Evolutionary conservation across 225 moss, liverwort and hornwort species (phyloP), one percentile per base, ranked within the genome.

Genomic region (Physcomitrium patens): DNA sequence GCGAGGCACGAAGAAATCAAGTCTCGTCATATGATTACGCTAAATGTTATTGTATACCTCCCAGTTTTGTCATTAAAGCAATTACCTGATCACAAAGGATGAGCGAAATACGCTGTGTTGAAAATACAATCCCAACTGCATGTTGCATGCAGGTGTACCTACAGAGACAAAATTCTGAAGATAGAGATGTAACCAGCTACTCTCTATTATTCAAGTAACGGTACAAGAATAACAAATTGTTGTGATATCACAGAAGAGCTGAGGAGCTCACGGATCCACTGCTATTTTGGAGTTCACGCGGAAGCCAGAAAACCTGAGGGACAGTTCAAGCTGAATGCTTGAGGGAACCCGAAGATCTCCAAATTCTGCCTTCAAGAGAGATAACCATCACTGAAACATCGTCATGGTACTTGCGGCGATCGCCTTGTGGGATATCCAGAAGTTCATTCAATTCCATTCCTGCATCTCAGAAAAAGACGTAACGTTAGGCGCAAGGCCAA

Each of bases 371-470:
- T 93, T 99, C 97, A 78, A 99, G 93, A 59, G 97, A 99, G 72
- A 99, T 95, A 55, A 99, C 93, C 91, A 99, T 93, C 77, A 99
- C 94, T 72, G 94, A 99, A 71, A 99, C 93, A 83, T 99, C 97
- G 78, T 99, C 97, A 79, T 99, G 97, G 80, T 94, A 99, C 83
- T 91, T 94, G 67, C 97, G 93, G 72, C 97, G 94, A 85, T 99
- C 97, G 67, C 97, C 97, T 86, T 99, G 97, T 78, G 97, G 97
- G 73, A 99, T 99, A 80, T 99, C 97, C 86, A 99, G 79, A 76
- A 99, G 91, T 78, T 99, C 97, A 89, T 99, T 93, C 81, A 99
- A 94, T 79, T 94, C 97, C 97, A 99, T 91, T 66, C 97, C 97
- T 97, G 86, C 54, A 60, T 63, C 63, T 16, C 68, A 65, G 27